phyloP scores from a whole-genome alignment of 495 filamentous ascomycete species.

The Xylaria venustula region DNA sequence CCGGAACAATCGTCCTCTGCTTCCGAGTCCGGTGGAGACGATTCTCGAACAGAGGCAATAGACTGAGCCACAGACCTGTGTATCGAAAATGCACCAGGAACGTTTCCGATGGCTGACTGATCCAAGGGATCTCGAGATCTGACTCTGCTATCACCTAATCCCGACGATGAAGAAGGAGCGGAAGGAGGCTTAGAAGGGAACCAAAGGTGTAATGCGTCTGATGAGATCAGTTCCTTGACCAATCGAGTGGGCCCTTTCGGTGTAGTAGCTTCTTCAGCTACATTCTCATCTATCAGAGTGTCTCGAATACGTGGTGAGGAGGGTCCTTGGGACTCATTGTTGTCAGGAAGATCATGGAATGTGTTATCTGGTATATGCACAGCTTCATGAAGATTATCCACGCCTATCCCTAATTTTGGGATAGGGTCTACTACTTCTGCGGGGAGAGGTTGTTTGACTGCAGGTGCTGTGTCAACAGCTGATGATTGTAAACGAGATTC shows the following conservation, averaged over 20 bases:
- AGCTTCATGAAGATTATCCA: slow-evolving; percentile 24
- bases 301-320: slow-evolving; percentile 3
- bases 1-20: neutral
- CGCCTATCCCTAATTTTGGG: neutral
- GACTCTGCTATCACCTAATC: neutral
- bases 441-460: neutral
- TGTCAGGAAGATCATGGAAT: neutral
- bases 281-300: slow-evolving; percentile 27
- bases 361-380: slow-evolving; percentile 8
- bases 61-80: slow-evolving; percentile 30
- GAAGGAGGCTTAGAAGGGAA: slow-evolving; percentile 34
- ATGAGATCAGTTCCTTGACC: slow-evolving; percentile 48
- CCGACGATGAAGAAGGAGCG: neutral
- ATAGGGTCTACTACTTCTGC: neutral
- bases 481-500: neutral
- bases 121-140: slow-evolving; percentile 10
- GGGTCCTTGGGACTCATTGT: neutral
- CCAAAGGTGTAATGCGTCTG: slow-evolving; percentile 41
- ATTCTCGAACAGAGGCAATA: slow-evolving; percentile 19
- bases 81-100: slow-evolving; percentile 59
- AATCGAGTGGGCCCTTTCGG: slow-evolving; percentile 47
- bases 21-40: neutral
- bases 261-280: slow-evolving; percentile 38
- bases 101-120: slow-evolving; percentile 41
- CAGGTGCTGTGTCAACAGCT: neutral